Evolutionary conservation across 1,284 basidiomycete genomes (phyloP).

Genomic region (Apiotrichum veenhuisii): DNA sequence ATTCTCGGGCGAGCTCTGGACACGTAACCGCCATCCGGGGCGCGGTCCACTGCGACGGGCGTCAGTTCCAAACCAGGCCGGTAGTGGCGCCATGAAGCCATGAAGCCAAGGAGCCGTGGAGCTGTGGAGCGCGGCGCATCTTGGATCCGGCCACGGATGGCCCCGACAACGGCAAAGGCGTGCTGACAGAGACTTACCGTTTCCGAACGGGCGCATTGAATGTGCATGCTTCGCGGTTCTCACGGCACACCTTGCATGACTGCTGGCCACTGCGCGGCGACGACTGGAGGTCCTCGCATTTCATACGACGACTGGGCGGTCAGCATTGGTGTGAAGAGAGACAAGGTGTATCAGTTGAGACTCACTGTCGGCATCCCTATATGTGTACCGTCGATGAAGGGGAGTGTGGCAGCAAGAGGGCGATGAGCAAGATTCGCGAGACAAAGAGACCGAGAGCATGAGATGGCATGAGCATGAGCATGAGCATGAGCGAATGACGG

Average conservation of each 20-base stretch:
- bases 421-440: background rate
- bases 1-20: conserved; percentile 4
- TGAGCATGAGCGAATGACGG: too few relatives aligned
- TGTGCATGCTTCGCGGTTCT: conserved; percentile 23
- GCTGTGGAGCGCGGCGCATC: too few relatives aligned
- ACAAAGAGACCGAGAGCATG: background rate
- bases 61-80: too few relatives aligned
- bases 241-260: conserved; percentile 26
- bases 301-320: conserved; percentile 26
- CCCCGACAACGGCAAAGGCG: too few relatives aligned
- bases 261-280: conserved; percentile 1
- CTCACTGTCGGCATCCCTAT: conserved; percentile 24
- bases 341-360: background rate
- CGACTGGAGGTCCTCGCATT: conserved; percentile 24
- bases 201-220: conserved; percentile 29
- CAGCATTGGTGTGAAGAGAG: background rate
- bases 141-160: too few relatives aligned
- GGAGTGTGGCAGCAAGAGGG: too few relatives aligned
- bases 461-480: background rate
- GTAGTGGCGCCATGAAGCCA: too few relatives aligned
- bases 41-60: conserved; percentile 9
- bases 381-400: background rate
- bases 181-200: too few relatives aligned
- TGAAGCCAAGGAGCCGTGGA: too few relatives aligned
- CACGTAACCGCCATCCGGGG: conserved; percentile 10